Evolutionary conservation across 139 green algal genomes (phyloP), one percentile per base, ranked within the genome.

Genomic region (Coelastrella sp.): DNA sequence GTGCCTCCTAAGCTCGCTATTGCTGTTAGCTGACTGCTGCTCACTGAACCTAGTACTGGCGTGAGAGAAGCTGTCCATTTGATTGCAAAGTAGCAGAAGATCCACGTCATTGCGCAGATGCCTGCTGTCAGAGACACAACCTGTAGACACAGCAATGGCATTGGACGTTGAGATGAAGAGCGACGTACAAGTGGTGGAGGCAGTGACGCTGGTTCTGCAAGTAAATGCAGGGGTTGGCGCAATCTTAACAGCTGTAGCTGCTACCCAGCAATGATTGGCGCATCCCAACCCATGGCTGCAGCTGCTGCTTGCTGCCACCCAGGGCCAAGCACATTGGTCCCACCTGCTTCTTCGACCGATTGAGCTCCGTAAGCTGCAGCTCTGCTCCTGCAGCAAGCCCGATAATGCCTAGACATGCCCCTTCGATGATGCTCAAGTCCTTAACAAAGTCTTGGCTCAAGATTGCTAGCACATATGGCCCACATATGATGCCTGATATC

Each of bases 371-470:
- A 22, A 94, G 79, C 32, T 97, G 93, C 71, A 98, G 94, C 91
- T 98, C 96, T 0, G 96, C 94, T 2, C 96, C 97, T 20, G 96
- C 97, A 65, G 95, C 94, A 3, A 98, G 80, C 0, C 95, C 96
- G 57, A 98, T 98, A 80, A 97, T 93, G 73, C 90, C 92, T 0
- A 98, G 94, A 90, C 96, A 98, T 0, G 92, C 83, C 5, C 92
- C 90, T 32, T 95, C 89, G 23, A 95, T 95, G 56, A 87, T 96
- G 90, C 83, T 91, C 11, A 98, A 89, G 61, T 91, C 87, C 3
- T 66, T 56, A 3, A 97, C 88, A 4, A 92, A 93, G 11, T 93
- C 88, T 0, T 58, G 85, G 4, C 73, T 94, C 0, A 98, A 79
- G 58, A 98, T 93, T 7, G 92, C 93, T 20, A 97, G 59, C 5